These are phyloP conservation scores for Penicillium psychrosexuale DNA, from an alignment of 2,329 filamentous ascomycete species.

Conservation along the genomic window DNA sequence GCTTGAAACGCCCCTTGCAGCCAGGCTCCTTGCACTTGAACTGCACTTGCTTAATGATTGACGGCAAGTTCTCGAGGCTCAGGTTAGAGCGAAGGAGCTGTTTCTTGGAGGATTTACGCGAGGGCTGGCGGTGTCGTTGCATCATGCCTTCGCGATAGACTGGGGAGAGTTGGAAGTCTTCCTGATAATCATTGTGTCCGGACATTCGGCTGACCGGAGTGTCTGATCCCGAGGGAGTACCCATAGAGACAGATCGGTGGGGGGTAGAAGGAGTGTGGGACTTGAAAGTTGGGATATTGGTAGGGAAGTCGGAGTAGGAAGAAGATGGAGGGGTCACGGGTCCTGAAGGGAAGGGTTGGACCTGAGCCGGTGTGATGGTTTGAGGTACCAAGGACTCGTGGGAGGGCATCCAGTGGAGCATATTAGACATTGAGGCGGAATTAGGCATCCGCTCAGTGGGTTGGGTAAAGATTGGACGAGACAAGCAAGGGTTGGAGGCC, in stretches of 20 bases:
- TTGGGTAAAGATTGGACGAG: slow-evolving; percentile 39
- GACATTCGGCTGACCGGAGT: slow-evolving; percentile 38
- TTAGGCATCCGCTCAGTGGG: slow-evolving; percentile 31
- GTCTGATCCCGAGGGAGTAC: slow-evolving; percentile 34
- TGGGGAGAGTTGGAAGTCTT: slow-evolving; percentile 36
- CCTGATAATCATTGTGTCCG: slow-evolving; percentile 34
- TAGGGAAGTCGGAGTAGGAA: slow-evolving; percentile 38
- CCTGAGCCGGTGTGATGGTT: slow-evolving; percentile 38
- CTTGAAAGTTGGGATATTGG: slow-evolving; percentile 34
- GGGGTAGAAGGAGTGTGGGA: slow-evolving; percentile 38
- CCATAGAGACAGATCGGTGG: slow-evolving; percentile 35
- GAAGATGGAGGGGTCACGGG: slow-evolving; percentile 39
- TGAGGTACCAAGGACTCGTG: slow-evolving; percentile 35
- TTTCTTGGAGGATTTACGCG: slow-evolving; percentile 38
- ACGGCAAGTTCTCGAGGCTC: slow-evolving; percentile 37
- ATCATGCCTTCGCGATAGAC: slow-evolving; percentile 32
- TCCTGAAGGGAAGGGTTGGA: slow-evolving; percentile 21
- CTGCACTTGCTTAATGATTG: slow-evolving; percentile 42
- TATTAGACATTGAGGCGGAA: slow-evolving; percentile 39
- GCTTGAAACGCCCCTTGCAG: slow-evolving; percentile 47
- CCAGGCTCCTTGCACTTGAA: slow-evolving; percentile 44
- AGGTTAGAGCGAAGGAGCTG: slow-evolving; percentile 28
- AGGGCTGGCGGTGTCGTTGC: slow-evolving; percentile 32
- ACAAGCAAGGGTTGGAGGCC: slow-evolving; percentile 39
- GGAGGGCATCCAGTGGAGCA: slow-evolving; percentile 37